Evolutionary conservation across 176 grass and related monocot genomes (phyloP).

Genomic region (Phyllostachys edulis): DNA sequence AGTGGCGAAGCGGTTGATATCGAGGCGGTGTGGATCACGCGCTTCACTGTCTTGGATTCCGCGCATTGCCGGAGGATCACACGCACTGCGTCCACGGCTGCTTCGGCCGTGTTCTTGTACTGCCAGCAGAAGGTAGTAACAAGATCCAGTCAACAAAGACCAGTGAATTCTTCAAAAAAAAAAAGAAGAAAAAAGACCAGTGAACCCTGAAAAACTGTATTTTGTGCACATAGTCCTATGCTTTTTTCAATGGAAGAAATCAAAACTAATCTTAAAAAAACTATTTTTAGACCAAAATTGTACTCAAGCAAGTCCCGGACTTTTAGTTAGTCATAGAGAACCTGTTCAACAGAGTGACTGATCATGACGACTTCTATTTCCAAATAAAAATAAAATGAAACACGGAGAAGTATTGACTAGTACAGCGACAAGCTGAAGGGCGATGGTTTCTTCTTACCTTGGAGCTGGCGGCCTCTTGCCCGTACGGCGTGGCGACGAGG

Average conservation of each 20-base stretch:
- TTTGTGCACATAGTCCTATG: neutral
- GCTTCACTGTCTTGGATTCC: conserved; percentile 54
- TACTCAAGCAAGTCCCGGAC: neutral
- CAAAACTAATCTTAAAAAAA: neutral
- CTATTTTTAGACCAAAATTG: neutral
- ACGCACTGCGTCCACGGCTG: conserved; percentile 17
- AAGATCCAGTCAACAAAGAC: neutral
- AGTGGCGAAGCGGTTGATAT: conserved; percentile 47
- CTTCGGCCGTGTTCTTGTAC: conserved; percentile 55
- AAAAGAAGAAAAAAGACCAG: neutral
- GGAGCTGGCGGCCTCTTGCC: conserved; percentile 12
- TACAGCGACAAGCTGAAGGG: neutral
- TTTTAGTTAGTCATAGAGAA: neutral
- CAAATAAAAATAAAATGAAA: no score
- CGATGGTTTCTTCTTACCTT: neutral
- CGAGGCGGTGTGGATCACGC: conserved; percentile 67
- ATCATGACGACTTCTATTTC: neutral
- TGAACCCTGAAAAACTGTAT: neutral
- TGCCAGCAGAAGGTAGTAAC: conserved; percentile 4
- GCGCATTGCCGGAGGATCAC: conserved; percentile 51
- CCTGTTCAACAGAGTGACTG: neutral
- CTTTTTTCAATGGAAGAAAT: neutral
- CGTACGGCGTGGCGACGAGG: conserved; percentile 52
- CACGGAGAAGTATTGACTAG: no score
- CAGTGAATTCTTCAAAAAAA: no score